Conservation (phyloP, 805 yeast genomes). For the Dipodascopsis uninucleata region DNA sequence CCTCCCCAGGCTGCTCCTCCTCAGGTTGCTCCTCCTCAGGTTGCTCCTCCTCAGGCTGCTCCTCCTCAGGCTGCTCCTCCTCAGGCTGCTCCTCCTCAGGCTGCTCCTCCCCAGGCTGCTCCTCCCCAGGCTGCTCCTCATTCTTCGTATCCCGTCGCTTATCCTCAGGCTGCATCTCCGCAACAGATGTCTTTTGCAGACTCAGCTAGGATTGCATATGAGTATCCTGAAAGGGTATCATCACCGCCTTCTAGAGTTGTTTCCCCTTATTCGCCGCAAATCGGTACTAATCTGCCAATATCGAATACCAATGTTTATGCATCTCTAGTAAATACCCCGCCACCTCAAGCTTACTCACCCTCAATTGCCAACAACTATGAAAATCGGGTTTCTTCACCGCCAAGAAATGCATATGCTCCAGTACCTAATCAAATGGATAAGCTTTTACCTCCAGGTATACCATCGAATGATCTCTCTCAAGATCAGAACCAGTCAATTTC, state of each 20-base stretch:
- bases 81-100: not conserved
- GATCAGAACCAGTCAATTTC: not conserved
- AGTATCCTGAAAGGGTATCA: too few relatives aligned
- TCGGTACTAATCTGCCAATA: too few relatives aligned
- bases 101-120: conserved; percentile 6
- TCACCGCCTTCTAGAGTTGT: not conserved
- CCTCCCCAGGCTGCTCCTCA: not conserved
- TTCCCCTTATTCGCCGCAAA: not conserved
- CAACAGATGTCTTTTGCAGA: not conserved
- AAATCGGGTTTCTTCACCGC: conserved; percentile 1
- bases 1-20: conserved; percentile 11
- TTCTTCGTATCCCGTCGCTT: not conserved
- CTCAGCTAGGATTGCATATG: not conserved
- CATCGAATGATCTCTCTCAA: too few relatives aligned
- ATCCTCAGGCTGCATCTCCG: conserved; percentile 4
- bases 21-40: conserved; percentile 2
- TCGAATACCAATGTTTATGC: conserved; percentile 3
- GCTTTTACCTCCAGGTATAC: not conserved
- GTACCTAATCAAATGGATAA: not conserved
- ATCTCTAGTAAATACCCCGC: conserved; percentile 12
- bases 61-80: conserved; percentile 5
- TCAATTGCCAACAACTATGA: not conserved
- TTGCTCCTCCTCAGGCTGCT: conserved; percentile 1
- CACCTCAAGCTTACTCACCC: conserved; percentile 5
- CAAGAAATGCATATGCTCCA: not conserved